A percentile compares a stretch with the other conserved stretches of the same genome.
Evolutionary conservation across 2,329 filamentous ascomycete species (phyloP).

Genomic region (Cladosporium sp.): DNA sequence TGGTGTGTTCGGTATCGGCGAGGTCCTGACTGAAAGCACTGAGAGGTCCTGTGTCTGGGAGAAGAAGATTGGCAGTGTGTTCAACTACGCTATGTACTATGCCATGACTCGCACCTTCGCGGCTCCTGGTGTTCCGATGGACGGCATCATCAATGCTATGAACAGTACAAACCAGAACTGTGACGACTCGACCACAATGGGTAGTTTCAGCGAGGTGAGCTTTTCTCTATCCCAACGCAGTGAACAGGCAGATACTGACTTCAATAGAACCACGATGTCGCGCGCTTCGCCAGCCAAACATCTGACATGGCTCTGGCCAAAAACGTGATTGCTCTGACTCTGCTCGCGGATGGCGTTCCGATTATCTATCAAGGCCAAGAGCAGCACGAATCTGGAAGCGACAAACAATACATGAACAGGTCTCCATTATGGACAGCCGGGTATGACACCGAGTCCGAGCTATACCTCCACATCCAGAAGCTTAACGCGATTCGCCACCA

Average conservation of each 20-base stretch:
- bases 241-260: not conserved
- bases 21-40: conserved; percentile 33
- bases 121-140: conserved; percentile 34
- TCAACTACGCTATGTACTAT: conserved; percentile 39
- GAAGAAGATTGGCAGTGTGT: conserved; percentile 32
- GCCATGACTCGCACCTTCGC: conserved; percentile 35
- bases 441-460: conserved; percentile 36
- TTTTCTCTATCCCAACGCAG: not conserved
- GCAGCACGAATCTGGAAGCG: conserved; percentile 36
- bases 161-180: conserved; percentile 32
- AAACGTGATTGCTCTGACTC: conserved; percentile 36
- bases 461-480: conserved; percentile 38
- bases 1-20: conserved; percentile 35
- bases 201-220: conserved; percentile 33
- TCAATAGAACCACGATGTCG: conserved; percentile 36
- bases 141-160: conserved; percentile 34
- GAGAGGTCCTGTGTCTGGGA: conserved; percentile 34
- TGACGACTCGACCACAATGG: conserved; percentile 35
- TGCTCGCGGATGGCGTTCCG: conserved; percentile 41
- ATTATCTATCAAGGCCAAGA: conserved; percentile 42
- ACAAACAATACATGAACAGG: conserved; percentile 31
- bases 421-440: conserved; percentile 36
- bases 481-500: conserved; percentile 42
- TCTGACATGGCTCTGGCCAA: conserved; percentile 34
- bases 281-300: conserved; percentile 36